Conservation (phyloP, 768 basidiomycete genomes). For the Strobilomyces echinocephalus region DNA sequence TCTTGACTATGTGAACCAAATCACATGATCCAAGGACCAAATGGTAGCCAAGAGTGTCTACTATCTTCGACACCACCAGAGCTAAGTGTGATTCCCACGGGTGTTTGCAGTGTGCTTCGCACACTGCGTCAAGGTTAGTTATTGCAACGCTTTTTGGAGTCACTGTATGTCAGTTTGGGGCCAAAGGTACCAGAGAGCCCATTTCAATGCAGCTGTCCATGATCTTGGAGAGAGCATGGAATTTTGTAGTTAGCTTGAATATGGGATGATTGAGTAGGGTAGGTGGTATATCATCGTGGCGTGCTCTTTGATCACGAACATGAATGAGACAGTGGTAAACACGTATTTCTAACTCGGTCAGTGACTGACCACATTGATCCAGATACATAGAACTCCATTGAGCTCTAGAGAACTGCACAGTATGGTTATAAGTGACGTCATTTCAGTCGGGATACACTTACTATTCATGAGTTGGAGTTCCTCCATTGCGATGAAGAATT, state of each 20-base stretch:
- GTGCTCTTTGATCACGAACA: constrained; percentile 78
- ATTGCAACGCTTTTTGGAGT: no score
- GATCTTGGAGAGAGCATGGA: constrained; percentile 62
- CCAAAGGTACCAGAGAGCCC: constrained; percentile 29
- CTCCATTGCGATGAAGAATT: constrained; percentile 67
- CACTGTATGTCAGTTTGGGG: constrained; percentile 24
- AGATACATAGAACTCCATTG: constrained; percentile 94
- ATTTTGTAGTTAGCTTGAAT: constrained; percentile 78
- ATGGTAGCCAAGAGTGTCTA: no score
- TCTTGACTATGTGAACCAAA: no score
- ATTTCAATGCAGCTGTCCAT: constrained; percentile 55
- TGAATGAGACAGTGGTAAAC: constrained; percentile 92
- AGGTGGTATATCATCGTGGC: constrained; percentile 66
- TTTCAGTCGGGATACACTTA: constrained; percentile 36
- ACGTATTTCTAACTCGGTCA: constrained; percentile 92
- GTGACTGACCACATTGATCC: constrained; percentile 66
- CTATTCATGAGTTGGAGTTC: constrained; percentile 90
- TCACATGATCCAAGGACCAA: no score
- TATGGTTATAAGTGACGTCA: not conserved
- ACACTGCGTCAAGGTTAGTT: no score
- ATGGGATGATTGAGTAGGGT: constrained; percentile 67
- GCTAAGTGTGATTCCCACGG: no score
- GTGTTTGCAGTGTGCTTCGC: no score
- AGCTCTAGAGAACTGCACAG: constrained; percentile 75
- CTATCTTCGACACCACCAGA: no score